phyloP scores from a whole-genome alignment of 106 monocot species.

The Phalaenopsis equestris region DNA sequence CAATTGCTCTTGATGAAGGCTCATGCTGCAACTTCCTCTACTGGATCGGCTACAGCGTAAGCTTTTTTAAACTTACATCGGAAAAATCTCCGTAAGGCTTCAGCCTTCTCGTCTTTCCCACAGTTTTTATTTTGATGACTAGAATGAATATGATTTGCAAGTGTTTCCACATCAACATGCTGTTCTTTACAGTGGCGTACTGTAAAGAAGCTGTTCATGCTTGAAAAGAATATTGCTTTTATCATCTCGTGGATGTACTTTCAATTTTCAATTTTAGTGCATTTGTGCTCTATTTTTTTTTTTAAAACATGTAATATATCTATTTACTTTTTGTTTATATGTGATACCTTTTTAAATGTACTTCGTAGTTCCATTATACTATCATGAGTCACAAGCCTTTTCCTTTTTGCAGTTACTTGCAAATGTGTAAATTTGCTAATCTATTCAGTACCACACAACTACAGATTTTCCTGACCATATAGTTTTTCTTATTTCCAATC shows the following conservation, averaged over 20 bases:
- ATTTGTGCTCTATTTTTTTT: neutral
- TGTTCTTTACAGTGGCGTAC: neutral
- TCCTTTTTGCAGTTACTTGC: neutral
- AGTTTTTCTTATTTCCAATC: neutral
- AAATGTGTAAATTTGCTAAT: neutral
- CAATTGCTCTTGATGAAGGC: constrained; percentile 71
- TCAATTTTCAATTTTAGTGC: neutral
- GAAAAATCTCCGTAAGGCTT: neutral
- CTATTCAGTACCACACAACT: no score
- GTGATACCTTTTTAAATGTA: no score
- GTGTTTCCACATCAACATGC: neutral
- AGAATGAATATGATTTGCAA: neutral
- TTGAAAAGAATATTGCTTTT: neutral
- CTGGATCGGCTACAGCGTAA: constrained; percentile 86
- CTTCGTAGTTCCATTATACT: neutral
- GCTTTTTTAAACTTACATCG: constrained; percentile 6
- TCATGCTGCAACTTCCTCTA: constrained; percentile 75
- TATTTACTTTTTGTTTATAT: neutral
- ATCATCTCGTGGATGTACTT: neutral
- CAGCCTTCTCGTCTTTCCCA: neutral
- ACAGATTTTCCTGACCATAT: neutral
- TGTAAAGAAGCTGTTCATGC: neutral
- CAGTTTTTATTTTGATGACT: neutral
- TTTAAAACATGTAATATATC: neutral
- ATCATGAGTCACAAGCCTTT: neutral